Evolutionary conservation across 2,329 filamentous ascomycete genomes (phyloP), one percentile per base, ranked within the genome.

Genomic region (Fusarium sp.): DNA sequence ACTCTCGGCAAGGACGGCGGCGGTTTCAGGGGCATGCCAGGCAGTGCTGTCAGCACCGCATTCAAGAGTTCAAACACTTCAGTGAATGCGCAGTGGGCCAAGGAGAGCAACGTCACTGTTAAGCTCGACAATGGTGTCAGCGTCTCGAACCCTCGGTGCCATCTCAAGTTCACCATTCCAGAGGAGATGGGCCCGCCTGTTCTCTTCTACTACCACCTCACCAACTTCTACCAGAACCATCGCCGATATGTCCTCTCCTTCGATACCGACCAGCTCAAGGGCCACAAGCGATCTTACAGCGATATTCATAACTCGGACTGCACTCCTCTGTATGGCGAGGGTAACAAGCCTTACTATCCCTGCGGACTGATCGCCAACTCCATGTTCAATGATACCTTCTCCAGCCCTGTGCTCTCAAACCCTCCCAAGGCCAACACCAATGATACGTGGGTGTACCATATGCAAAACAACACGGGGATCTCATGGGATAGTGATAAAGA

Each of bases 161-260:
- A 88, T 36, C 82, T 99, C 62, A 86, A 90, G 69, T 97, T 98
- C 83, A 85, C 88, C 39, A 90, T 98, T 13, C 94, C 94, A 3
- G 91, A 95, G 76, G 85, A 90, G 65, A 91, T 99, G 82, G 86
- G 88, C 6, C 89, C 94, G 2, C 94, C 95, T 0, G 93, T 99
- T 15, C 89, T 95, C 68, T 90, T 98, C 82, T 99, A 98, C 85
- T 99, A 99, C 83, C 92, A 93, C 75, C 90, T 99, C 71, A 95
- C 94, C 64, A 97, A 98, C 84, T 99, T 99, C 84, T 98, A 98
- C 85, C 96, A 99, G 83, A 99, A 99, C 80, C 96, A 99, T 80
- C 92, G 96, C 73, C 92, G 95, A 81, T 99, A 99, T 76, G 96
- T 98, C 68, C 93, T 94, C 79, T 97, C 94, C 3, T 92, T 97